A percentile compares a stretch with the other conserved stretches of the same genome.
Conservation (phyloP, 345 rosid species). For the Bretschneidera sinensis region DNA sequence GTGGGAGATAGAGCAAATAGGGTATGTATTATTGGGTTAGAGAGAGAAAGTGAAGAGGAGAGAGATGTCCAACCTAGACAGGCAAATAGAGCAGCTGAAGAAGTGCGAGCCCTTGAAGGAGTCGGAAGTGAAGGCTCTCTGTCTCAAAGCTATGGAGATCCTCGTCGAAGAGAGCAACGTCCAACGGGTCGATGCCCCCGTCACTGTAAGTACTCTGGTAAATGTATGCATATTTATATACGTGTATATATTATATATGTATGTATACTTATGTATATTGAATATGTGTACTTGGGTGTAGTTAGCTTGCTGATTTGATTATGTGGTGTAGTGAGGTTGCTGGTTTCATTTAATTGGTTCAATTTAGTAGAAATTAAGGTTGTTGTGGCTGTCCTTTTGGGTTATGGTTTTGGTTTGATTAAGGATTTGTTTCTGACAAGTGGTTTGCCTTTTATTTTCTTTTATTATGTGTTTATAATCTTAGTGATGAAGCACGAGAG, state of each 20-base stretch:
- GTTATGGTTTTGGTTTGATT: no score
- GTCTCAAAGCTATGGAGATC: slow-evolving; percentile 94
- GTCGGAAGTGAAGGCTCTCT: slow-evolving; percentile 92
- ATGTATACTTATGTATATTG: no score
- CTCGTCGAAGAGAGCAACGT: slow-evolving; percentile 98
- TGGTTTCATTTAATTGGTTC: no score
- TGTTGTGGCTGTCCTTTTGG: no score
- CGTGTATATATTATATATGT: no score
- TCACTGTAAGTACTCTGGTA: slow-evolving; percentile 55
- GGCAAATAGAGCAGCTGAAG: slow-evolving; percentile 94
- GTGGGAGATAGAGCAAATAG: not conserved
- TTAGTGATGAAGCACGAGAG: no score
- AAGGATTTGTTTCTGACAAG: no score
- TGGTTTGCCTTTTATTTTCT: no score
- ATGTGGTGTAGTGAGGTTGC: no score
- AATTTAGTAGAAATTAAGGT: no score
- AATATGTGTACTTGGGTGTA: not conserved
- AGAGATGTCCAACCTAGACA: slow-evolving; percentile 92
- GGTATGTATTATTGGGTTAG: not conserved
- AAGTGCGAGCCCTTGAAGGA: slow-evolving; percentile 92
- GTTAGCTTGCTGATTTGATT: not conserved
- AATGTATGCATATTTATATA: no score
- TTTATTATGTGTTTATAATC: no score
- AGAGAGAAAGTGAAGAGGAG: not conserved
- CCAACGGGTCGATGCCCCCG: slow-evolving; percentile 94